Percentiles rank a stretch among this genome's conserved stretches.
phyloP scores from a whole-genome alignment of 2,329 filamentous ascomycete species.

The Pseudogymnoascus sp. region DNA sequence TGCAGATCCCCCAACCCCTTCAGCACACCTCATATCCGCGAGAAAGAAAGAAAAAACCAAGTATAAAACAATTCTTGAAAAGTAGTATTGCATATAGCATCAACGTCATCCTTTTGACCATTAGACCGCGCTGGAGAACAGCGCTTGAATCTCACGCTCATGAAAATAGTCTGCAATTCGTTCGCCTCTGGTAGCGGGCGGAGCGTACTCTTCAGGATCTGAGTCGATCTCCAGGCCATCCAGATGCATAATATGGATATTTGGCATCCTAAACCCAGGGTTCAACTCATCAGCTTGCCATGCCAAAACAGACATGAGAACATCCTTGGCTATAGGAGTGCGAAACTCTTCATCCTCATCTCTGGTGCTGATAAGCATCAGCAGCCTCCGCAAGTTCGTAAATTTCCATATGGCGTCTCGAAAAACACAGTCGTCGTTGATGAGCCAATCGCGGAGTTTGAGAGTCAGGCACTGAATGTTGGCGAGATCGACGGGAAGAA shows the following conservation, averaged over 20 bases:
- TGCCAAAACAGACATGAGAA: neutral
- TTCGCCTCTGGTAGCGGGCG: neutral
- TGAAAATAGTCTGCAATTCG: neutral
- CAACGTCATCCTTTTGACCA: neutral
- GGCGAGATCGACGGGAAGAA: neutral
- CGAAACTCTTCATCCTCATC: neutral
- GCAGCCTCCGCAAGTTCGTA: neutral
- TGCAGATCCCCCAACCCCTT: neutral
- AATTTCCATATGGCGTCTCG: conserved; percentile 4
- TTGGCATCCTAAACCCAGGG: neutral
- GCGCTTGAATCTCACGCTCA: neutral
- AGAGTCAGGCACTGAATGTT: neutral
- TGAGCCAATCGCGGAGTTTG: neutral
- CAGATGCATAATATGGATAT: neutral
- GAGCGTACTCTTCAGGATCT: neutral
- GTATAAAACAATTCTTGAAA: neutral
- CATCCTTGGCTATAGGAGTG: neutral
- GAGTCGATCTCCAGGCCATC: neutral
- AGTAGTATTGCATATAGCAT: neutral
- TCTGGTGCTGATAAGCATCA: neutral
- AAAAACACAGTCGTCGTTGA: conserved; percentile 1
- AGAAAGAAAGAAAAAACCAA: neutral
- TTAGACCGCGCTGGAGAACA: conserved; percentile 1
- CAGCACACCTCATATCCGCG: neutral
- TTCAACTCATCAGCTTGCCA: neutral